A percentile compares a stretch with the other conserved stretches of the same genome.
Evolutionary conservation across 1,284 basidiomycete species (phyloP).

Genomic region (Pseudozyma tsukubaensis): DNA sequence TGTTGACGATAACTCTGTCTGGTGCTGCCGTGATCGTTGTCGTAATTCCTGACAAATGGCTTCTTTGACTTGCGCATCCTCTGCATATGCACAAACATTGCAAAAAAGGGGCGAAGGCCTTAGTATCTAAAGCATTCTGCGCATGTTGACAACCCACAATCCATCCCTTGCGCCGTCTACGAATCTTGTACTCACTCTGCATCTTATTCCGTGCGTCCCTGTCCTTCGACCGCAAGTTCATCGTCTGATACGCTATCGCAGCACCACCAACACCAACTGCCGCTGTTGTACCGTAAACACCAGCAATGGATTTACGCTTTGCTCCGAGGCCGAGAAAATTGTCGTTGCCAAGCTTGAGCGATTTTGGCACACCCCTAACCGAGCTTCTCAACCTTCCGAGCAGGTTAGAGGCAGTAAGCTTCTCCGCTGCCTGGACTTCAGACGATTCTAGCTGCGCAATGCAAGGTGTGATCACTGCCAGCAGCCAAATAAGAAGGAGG

Average conservation of each 20-base stretch:
- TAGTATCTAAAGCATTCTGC: neutral
- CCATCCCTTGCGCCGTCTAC: no score
- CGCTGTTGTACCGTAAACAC: slow-evolving; percentile 23
- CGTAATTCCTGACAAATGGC: neutral
- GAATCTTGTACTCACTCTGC: slow-evolving; percentile 15
- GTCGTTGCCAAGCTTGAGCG: slow-evolving; percentile 17
- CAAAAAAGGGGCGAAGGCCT: neutral
- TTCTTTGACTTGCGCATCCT: slow-evolving; percentile 11
- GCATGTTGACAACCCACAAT: neutral
- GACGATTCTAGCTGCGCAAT: neutral
- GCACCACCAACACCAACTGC: slow-evolving; percentile 29
- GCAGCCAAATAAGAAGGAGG: neutral
- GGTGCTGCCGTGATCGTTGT: neutral
- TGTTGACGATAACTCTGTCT: neutral
- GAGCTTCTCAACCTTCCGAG: slow-evolving; percentile 3
- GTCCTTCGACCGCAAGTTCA: slow-evolving; percentile 19
- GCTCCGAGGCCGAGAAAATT: slow-evolving; percentile 28
- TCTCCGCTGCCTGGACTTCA: neutral
- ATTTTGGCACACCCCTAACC: slow-evolving; percentile 11
- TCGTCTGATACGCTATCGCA: slow-evolving; percentile 31
- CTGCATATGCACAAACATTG: neutral
- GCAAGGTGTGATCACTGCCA: slow-evolving; percentile 3
- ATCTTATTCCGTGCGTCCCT: slow-evolving; percentile 6
- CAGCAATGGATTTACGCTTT: slow-evolving; percentile 35
- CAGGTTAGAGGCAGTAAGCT: neutral